Conservation (phyloP, 1,139 yeast genomes). For the Sugiyamaella neomexicana region DNA sequence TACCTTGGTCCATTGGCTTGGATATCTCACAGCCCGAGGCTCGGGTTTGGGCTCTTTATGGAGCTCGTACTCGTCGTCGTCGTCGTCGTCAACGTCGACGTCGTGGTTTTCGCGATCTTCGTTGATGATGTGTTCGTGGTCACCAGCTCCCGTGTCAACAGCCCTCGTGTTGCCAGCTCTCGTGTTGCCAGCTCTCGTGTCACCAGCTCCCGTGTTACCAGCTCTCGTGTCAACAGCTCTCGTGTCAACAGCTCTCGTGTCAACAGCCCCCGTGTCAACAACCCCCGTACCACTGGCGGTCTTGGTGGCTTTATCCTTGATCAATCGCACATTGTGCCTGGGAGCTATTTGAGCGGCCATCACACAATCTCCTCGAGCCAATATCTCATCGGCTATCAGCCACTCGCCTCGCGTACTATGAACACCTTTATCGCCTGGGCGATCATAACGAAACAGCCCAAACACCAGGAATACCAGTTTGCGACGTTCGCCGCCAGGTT, state of each 20-base stretch:
- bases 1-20: constrained; percentile 7
- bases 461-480: constrained; percentile 13
- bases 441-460: constrained; percentile 13
- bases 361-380: constrained; percentile 14
- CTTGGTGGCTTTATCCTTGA: not conserved
- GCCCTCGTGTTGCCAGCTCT: too few relatives aligned
- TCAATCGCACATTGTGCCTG: constrained; percentile 13
- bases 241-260: too few relatives aligned
- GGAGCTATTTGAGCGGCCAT: constrained; percentile 16
- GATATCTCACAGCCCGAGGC: constrained; percentile 5
- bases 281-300: not conserved
- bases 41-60: constrained; percentile 12
- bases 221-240: too few relatives aligned
- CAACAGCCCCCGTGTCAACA: too few relatives aligned
- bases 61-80: constrained; percentile 4
- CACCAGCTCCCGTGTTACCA: too few relatives aligned
- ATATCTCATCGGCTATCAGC: constrained; percentile 17
- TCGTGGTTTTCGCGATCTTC: not conserved
- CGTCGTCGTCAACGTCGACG: not conserved
- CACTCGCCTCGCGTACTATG: constrained; percentile 17
- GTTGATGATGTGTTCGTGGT: too few relatives aligned
- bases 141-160: too few relatives aligned
- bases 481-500: not conserved
- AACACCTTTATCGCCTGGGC: constrained; percentile 1
- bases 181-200: not conserved